These are phyloP conservation scores for Kregervanrija fluxuum DNA, from an alignment of 805 yeast species.

Conservation along the genomic window DNA sequence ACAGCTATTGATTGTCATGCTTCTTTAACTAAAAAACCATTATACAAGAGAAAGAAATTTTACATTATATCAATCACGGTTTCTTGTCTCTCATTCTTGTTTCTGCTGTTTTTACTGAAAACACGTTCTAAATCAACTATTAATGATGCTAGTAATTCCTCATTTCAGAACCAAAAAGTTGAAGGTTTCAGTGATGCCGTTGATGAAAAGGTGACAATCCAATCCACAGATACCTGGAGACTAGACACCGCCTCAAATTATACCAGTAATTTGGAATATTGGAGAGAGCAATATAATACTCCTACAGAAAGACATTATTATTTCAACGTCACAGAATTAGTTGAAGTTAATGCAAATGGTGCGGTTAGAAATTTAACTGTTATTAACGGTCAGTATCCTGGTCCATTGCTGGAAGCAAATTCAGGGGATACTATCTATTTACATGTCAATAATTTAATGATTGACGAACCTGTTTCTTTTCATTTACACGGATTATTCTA, in stretches of 20 bases:
- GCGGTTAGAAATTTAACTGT: conserved; percentile 12
- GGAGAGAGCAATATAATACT: conserved; percentile 8
- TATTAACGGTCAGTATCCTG: conserved; percentile 18
- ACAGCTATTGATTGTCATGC: too few species aligned
- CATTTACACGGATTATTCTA: conserved; percentile 20
- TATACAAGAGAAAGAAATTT: too few species aligned
- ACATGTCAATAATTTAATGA: conserved; percentile 11
- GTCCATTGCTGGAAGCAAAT: conserved; percentile 17
- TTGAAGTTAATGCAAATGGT: conserved; percentile 6
- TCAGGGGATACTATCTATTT: conserved; percentile 15
- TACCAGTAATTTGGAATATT: conserved; percentile 7
- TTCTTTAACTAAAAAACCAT: too few species aligned
- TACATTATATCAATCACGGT: too few species aligned
- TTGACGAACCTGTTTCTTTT: conserved; percentile 13
- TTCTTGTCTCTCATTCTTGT: too few species aligned
- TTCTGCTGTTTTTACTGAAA: too few species aligned
- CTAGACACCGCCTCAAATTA: conserved; percentile 10
- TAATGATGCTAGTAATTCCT: too few species aligned
- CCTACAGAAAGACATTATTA: conserved; percentile 11
- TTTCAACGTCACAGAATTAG: conserved; percentile 6
- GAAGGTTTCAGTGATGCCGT: too few species aligned
- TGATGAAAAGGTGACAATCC: too few species aligned
- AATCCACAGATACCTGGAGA: conserved; percentile 5
- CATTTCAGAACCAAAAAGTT: too few species aligned
- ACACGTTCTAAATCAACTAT: too few species aligned